Conservation (phyloP, 2,329 filamentous ascomycete species). For the Saccharata proteae region DNA sequence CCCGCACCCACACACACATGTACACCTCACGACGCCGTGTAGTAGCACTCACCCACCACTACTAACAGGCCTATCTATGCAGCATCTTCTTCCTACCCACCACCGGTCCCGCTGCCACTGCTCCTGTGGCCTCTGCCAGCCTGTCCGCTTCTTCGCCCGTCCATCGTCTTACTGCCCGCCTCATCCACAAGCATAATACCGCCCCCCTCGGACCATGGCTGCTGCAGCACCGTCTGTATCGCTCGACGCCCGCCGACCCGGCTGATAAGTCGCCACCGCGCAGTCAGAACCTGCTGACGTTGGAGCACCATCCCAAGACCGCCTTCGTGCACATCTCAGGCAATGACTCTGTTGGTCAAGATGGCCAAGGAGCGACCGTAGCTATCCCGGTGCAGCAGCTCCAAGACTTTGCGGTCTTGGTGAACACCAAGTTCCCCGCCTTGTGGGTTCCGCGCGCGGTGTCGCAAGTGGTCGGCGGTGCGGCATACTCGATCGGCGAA, state of each 20-base stretch:
- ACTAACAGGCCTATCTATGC: constrained; percentile 2
- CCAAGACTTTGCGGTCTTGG: constrained; percentile 8
- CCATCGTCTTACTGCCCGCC: constrained; percentile 15
- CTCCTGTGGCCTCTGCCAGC: too few species aligned
- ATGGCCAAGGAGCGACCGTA: constrained; percentile 1
- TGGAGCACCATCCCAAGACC: constrained; percentile 6
- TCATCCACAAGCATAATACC: constrained; percentile 15
- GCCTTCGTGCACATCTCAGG: constrained; percentile 8
- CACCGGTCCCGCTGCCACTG: constrained; percentile 14
- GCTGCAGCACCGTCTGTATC: constrained; percentile 22
- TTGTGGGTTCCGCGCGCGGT: constrained; percentile 9
- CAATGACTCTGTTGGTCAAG: neutral
- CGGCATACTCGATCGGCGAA: constrained; percentile 9
- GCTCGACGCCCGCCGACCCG: constrained; percentile 15
- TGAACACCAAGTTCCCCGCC: constrained; percentile 10
- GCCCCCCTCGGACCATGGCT: constrained; percentile 16
- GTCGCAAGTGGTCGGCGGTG: constrained; percentile 6
- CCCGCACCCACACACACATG: too few species aligned
- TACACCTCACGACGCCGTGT: constrained; percentile 1
- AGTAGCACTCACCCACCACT: neutral
- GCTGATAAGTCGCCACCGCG: constrained; percentile 8
- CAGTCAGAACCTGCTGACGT: constrained; percentile 10
- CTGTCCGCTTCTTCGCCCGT: too few species aligned
- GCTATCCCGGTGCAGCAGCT: constrained; percentile 10
- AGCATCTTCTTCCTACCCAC: constrained; percentile 24